These are phyloP conservation scores for Phytopythium aichiense DNA, from an alignment of 352 stramenopile species.

Conservation along the genomic window DNA sequence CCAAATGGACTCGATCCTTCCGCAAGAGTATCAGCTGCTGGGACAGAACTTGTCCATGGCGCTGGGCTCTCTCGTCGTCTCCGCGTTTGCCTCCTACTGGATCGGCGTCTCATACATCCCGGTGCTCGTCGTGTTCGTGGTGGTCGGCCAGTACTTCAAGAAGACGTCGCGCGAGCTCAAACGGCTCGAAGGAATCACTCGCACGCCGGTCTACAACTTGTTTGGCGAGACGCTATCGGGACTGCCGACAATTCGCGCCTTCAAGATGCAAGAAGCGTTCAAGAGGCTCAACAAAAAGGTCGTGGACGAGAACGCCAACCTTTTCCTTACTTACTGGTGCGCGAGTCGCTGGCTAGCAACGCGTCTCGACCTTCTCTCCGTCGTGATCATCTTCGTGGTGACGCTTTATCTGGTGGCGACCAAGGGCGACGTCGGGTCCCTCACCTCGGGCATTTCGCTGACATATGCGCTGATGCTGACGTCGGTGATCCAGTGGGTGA, in stretches of 20 bases:
- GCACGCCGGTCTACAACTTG: constrained; percentile 90
- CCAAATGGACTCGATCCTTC: constrained; percentile 35
- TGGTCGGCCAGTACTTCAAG: constrained; percentile 84
- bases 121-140: constrained; percentile 45
- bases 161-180: constrained; percentile 83
- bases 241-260: constrained; percentile 86
- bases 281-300: constrained; percentile 28
- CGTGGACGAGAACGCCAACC: constrained; percentile 37
- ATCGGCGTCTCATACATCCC: constrained; percentile 54
- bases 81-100: constrained; percentile 29
- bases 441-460: constrained; percentile 28
- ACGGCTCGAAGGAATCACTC: constrained; percentile 85
- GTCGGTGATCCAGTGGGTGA: constrained; percentile 39
- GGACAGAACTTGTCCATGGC: constrained; percentile 24
- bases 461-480: constrained; percentile 42
- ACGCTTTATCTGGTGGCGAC: constrained; percentile 82
- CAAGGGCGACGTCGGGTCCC: constrained; percentile 21
- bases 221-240: constrained; percentile 91
- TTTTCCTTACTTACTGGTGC: constrained; percentile 48
- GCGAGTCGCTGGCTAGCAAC: constrained; percentile 92
- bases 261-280: constrained; percentile 34
- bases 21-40: constrained; percentile 31
- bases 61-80: constrained; percentile 32
- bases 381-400: constrained; percentile 86
- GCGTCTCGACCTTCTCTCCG: constrained; percentile 76